Evolutionary conservation across 2,329 filamentous ascomycete genomes (phyloP), one percentile per base, ranked within the genome.

Genomic region (Lithohypha guttulata): DNA sequence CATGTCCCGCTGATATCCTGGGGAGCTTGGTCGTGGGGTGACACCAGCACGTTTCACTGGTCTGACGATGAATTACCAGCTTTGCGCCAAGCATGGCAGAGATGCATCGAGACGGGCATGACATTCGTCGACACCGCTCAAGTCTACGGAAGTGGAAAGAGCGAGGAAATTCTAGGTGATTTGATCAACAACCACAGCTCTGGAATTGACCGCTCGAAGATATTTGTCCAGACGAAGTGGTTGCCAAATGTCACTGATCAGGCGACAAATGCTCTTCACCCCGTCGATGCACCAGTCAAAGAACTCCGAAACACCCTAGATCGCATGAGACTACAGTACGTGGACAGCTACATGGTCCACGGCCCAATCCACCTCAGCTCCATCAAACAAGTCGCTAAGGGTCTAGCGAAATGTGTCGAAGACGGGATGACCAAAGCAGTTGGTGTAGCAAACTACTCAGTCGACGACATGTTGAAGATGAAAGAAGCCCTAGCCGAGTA

Each of bases 91-190:
- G 63, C 61, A 14, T 66, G 63, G 61, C 45, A 55, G 27, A 45
- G 55, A 18, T 51, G 61, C n/a, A 53, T 60, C 34, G 45, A 53
- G 5, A 53, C 56, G 3, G 57, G 59, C 10, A 42, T 65, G 17
- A 63, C 59, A 39, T 65, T 65, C 42, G 57, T 66, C 42, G 64
- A 66, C 45, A 66, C 62, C 4, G 62, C 63, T 6, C 59, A 65
- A 50, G 59, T 54, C 11, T 67, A 66, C 44, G 63, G 62, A 27
- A 54, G 52, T 18, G 61, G 63, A 3, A 56, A 63, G 40, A 62
- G 59, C 39, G 64, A 67, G 46, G 52, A 53, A 7, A 64, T 67
- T 45, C 58, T 62, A 40, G 59, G 60, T 3, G 52, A 55, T 15
- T 49, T 67, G n/a, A 57, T 65, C 42, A 48, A 54, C 19, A 41